A percentile compares a stretch with the other conserved stretches of the same genome.
Conservation (phyloP, 2,329 filamentous ascomycete species). For the Fusarium dimerum region DNA sequence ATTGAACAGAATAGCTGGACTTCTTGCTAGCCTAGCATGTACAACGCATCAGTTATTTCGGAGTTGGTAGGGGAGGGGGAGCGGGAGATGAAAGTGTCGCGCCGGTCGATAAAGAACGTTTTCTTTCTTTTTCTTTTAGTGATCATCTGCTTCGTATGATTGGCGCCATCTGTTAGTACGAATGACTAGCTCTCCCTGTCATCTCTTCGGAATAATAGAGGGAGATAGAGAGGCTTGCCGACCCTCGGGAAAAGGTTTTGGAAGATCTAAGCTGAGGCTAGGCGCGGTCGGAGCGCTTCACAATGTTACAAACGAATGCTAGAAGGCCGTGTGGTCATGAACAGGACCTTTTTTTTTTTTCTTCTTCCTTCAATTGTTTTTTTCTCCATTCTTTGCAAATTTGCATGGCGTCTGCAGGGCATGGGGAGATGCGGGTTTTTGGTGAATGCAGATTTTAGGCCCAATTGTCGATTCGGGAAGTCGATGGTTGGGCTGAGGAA, state of each 20-base stretch:
- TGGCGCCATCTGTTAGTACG: neutral
- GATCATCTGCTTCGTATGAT: neutral
- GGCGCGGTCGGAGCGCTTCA: neutral
- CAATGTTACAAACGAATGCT: neutral
- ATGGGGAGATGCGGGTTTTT: conserved; percentile 16
- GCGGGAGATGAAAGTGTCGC: conserved; percentile 21
- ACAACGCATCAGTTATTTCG: conserved; percentile 5
- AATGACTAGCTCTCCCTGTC: neutral
- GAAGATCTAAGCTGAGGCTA: neutral
- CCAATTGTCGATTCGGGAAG: conserved; percentile 21
- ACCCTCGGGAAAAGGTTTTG: neutral
- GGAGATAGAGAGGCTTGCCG: neutral
- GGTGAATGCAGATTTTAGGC: conserved; percentile 21
- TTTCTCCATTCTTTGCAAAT: conserved; percentile 2
- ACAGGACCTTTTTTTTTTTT: neutral
- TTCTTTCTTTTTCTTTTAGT: conserved; percentile 8
- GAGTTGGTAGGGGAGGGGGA: conserved; percentile 7
- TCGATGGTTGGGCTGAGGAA: conserved; percentile 12
- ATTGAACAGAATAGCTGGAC: neutral
- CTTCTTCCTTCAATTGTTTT: conserved; percentile 10
- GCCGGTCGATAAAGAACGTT: conserved; percentile 6
- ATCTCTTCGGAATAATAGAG: neutral
- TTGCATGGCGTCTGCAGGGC: conserved; percentile 7
- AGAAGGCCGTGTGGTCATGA: neutral
- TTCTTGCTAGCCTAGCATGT: conserved; percentile 3